A percentile compares a stretch with the other conserved stretches of the same genome.
Conservation (phyloP, 345 rosid genomes). For the Euphorbia pulcherrima region DNA sequence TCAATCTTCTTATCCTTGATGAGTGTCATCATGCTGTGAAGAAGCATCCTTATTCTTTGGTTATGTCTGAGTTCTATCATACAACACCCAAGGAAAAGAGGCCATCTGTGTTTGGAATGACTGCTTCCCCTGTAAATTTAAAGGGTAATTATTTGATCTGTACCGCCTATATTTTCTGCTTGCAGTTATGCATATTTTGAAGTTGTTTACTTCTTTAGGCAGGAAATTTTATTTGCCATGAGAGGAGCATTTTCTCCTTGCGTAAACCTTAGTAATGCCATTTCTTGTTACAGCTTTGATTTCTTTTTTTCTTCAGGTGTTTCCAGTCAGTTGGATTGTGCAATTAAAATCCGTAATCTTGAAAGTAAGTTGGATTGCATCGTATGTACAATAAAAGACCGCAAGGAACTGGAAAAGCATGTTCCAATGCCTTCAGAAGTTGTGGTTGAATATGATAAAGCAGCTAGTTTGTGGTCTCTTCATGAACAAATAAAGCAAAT, state of each 20-base stretch:
- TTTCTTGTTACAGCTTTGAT: neutral
- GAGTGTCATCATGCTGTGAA: conserved; percentile 99
- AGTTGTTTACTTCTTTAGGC: neutral
- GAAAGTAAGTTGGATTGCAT: conserved; percentile 91
- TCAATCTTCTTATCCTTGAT: conserved; percentile 84
- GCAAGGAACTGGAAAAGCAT: conserved; percentile 92
- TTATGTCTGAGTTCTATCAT: conserved; percentile 98
- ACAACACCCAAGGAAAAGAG: conserved; percentile 82
- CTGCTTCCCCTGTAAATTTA: conserved; percentile 97
- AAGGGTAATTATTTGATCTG: conserved; percentile 53
- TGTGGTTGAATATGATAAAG: conserved; percentile 91
- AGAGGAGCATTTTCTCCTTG: neutral
- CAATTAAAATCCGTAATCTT: conserved; percentile 93
- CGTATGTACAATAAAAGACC: conserved; percentile 88
- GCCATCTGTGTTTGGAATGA: conserved; percentile 97
- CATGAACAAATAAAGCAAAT: conserved; percentile 90
- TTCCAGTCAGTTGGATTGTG: conserved; percentile 95
- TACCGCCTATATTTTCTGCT: conserved; percentile 1
- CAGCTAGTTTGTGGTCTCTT: conserved; percentile 91
- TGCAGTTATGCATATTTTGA: conserved; percentile 3
- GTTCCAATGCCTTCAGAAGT: conserved; percentile 94
- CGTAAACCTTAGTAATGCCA: neutral
- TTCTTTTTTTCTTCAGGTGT: conserved; percentile 55
- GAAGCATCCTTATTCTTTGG: conserved; percentile 96
- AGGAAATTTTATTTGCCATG: conserved; percentile 1